A percentile compares a stretch with the other conserved stretches of the same genome.
Conservation (phyloP, 345 rosid species). For the Acer saccharum region DNA sequence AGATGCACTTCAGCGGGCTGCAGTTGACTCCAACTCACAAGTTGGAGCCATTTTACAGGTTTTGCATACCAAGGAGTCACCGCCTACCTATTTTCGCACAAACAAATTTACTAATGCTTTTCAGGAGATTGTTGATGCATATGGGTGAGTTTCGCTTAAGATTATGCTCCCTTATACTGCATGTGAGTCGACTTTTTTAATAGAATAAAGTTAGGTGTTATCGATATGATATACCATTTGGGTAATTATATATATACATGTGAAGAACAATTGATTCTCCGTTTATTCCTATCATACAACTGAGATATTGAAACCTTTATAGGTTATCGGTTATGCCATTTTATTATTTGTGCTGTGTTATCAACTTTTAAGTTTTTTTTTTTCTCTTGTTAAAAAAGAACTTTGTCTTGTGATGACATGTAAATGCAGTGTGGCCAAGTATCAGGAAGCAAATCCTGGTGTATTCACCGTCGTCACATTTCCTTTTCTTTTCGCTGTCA, state of each 20-base stretch:
- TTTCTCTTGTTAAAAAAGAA: background rate
- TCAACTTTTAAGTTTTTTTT: background rate
- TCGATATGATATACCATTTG: background rate
- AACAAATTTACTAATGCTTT: slow-evolving; percentile 89
- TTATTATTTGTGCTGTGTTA: background rate
- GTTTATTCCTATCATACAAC: background rate
- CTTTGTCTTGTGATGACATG: background rate
- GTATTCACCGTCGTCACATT: slow-evolving; percentile 88
- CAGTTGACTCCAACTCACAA: slow-evolving; percentile 90
- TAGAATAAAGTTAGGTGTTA: background rate
- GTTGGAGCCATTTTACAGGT: slow-evolving; percentile 89
- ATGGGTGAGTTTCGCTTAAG: slow-evolving; percentile 67
- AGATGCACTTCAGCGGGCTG: slow-evolving; percentile 90
- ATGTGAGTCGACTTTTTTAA: background rate
- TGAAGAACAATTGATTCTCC: background rate
- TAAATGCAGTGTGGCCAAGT: slow-evolving; percentile 81
- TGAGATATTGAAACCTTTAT: background rate
- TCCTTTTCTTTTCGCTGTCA: slow-evolving; percentile 97
- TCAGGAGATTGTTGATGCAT: slow-evolving; percentile 97
- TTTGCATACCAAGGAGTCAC: slow-evolving; percentile 81
- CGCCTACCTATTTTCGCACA: slow-evolving; percentile 90
- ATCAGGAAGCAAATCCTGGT: slow-evolving; percentile 97
- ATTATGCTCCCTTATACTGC: slow-evolving; percentile 11
- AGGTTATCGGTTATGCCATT: background rate
- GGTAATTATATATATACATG: background rate